phyloP scores from a whole-genome alignment of 2,329 filamentous ascomycete genomes.

The Penicillium palitans region DNA sequence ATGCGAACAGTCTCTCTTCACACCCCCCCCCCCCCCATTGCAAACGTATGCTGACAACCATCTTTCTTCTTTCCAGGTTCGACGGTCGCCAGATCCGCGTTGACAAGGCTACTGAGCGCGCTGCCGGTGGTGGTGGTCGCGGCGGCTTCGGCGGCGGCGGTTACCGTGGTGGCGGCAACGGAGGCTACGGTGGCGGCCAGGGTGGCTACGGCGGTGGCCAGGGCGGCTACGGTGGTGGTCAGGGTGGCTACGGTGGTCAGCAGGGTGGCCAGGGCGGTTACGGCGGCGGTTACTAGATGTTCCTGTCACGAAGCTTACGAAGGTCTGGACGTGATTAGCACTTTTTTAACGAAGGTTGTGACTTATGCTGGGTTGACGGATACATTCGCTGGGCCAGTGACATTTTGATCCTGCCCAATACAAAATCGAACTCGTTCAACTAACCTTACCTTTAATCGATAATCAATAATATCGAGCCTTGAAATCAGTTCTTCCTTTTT shows the following conservation, averaged over 20 bases:
- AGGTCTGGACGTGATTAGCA: constrained; percentile 9
- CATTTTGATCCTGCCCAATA: constrained; percentile 5
- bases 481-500: background rate
- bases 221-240: constrained; percentile 5
- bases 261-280: constrained; percentile 7
- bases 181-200: constrained; percentile 6
- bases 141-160: constrained; percentile 7
- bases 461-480: constrained; percentile 9
- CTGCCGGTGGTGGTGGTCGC: constrained; percentile 7
- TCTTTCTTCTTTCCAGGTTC: background rate
- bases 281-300: constrained; percentile 9
- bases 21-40: too few species aligned
- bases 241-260: constrained; percentile 2
- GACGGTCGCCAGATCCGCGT: constrained; percentile 13
- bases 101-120: constrained; percentile 14
- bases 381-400: constrained; percentile 7
- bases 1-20: background rate
- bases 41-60: background rate
- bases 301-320: constrained; percentile 7
- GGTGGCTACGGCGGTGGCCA: constrained; percentile 9
- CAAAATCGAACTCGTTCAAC: constrained; percentile 11
- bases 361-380: constrained; percentile 10
- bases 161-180: constrained; percentile 5
- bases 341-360: constrained; percentile 10
- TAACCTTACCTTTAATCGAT: constrained; percentile 9